Base-by-base conservation (phyloP, 2,329 filamentous ascomycete genomes). In the Microdochium trichocladiopsis region DNA sequence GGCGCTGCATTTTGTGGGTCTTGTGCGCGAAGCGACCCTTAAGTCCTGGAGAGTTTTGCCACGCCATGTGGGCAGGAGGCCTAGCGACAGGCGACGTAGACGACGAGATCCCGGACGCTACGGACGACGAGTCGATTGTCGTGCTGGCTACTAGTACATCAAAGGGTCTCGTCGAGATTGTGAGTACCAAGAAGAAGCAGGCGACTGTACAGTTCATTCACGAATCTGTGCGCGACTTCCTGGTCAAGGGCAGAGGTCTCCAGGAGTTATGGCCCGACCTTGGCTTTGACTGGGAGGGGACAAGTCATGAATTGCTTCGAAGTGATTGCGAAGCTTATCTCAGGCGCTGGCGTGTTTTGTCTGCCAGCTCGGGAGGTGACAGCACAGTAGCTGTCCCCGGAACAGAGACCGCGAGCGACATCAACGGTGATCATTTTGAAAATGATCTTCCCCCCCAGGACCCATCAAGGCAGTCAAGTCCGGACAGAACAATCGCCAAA, bases 131-230 rank as follows among this genome's bases (percentile, higher is more conserved):
- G 1, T 48, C 48, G 56, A 0, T 57, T 0, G 37, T 53, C 3
- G 60, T 52, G 2, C 73, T 66, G 22, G 63, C 80, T 0, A 58
- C 71, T 0, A 64, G 61, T 36, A 71, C 63, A 0, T 82, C 78
- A 0, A 82, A 80, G 56, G 78, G 79, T 0, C 64, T 82, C 9
- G 72, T 70, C 0, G 76, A 80, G 51, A 54, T 72, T 1, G 72
- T 69, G 0, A 68, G 59, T 14, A 57, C 61, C 0, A 57, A 63
- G 12, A 2, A 23, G 0, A 56, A 59, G 0, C 71, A 56, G n/a
- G 36, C 59, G 0, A 70, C 57, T 0, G 72, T 80, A 0, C 78
- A 81, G 52, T 82, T 80, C 59, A 79, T 80, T 4, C 76, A 80
- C 36, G 73, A 79, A 55, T 77, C 76, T 0, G 74, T 79, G 0